A percentile compares a stretch with the other conserved stretches of the same genome.
Conservation (phyloP, 2,329 filamentous ascomycete genomes). For the Fusarium sp. region DNA sequence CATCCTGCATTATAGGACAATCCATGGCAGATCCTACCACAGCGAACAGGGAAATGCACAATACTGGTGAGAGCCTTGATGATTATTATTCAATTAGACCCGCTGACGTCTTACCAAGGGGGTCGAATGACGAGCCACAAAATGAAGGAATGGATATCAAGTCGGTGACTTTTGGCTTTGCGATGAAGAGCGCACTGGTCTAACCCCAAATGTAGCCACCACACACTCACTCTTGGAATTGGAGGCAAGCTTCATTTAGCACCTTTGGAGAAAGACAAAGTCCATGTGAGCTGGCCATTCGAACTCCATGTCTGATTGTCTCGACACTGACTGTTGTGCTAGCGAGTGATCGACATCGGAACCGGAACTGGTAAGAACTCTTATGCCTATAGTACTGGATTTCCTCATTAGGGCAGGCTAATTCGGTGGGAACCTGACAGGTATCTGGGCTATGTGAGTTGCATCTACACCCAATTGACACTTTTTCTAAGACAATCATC, state of each 20-base stretch:
- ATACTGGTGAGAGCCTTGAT: slow-evolving; percentile 39
- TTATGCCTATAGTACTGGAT: rapidly evolving
- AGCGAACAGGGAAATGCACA: slow-evolving; percentile 44
- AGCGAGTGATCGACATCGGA: slow-evolving; percentile 63
- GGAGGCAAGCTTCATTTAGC: slow-evolving; percentile 43
- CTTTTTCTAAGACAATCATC: neutral
- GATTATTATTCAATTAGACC: neutral
- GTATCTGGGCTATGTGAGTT: slow-evolving; percentile 65
- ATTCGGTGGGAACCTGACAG: neutral
- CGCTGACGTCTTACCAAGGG: slow-evolving; percentile 21
- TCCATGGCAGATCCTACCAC: slow-evolving; percentile 44
- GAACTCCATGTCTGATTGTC: neutral
- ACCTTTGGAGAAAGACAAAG: slow-evolving; percentile 41
- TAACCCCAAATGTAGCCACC: slow-evolving; percentile 25
- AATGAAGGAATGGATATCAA: slow-evolving; percentile 45
- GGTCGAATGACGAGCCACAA: slow-evolving; percentile 43
- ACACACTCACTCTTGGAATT: slow-evolving; percentile 41
- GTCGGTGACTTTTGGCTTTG: rapidly evolving
- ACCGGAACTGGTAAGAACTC: slow-evolving; percentile 67
- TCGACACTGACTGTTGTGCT: slow-evolving; percentile 19
- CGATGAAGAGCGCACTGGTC: neutral
- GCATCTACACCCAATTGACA: rapidly evolving
- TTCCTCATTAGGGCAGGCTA: neutral
- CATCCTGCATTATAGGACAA: slow-evolving; percentile 42
- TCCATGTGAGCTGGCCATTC: slow-evolving; percentile 28